These are phyloP conservation scores for Calonectria henricotiae DNA, from an alignment of 2,329 filamentous ascomycete species.

Conservation along the genomic window DNA sequence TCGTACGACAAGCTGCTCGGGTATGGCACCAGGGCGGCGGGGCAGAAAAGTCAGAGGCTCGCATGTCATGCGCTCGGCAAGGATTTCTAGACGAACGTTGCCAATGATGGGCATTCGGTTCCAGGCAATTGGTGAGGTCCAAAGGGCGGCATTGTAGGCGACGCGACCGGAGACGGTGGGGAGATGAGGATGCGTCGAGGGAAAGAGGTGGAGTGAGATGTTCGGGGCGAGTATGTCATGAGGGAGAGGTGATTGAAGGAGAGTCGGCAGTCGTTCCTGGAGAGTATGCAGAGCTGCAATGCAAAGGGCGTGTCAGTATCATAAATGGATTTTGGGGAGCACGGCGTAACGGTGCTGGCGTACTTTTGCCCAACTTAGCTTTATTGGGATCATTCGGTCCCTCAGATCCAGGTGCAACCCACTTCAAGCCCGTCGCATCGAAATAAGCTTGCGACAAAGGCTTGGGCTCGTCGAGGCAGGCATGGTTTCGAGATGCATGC, in stretches of 20 bases:
- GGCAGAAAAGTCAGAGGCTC: slow-evolving; percentile 67
- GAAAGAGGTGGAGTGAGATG: slow-evolving; percentile 81
- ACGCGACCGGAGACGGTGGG: slow-evolving; percentile 93
- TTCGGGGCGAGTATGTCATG: slow-evolving; percentile 84
- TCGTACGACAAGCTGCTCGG: slow-evolving; percentile 90
- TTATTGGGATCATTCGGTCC: slow-evolving; percentile 71
- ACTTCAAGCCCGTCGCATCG: slow-evolving; percentile 53
- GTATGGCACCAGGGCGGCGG: slow-evolving; percentile 68
- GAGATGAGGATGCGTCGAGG: slow-evolving; percentile 87
- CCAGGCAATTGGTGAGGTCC: slow-evolving; percentile 97
- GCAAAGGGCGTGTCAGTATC: slow-evolving; percentile 29
- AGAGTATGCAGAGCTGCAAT: slow-evolving; percentile 74
- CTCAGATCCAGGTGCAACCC: slow-evolving; percentile 52
- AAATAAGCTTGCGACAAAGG: slow-evolving; percentile 54
- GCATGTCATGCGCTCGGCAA: slow-evolving; percentile 90
- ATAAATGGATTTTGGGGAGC: neutral
- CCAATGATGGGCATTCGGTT: slow-evolving; percentile 92
- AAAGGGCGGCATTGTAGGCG: slow-evolving; percentile 92
- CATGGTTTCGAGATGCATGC: slow-evolving; percentile 28
- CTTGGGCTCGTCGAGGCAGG: slow-evolving; percentile 37
- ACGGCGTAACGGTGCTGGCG: slow-evolving; percentile 49
- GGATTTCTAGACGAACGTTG: slow-evolving; percentile 89
- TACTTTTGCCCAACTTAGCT: slow-evolving; percentile 76
- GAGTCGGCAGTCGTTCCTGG: slow-evolving; percentile 77
- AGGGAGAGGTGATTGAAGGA: slow-evolving; percentile 78